A percentile compares a stretch with the other conserved stretches of the same genome.
These are phyloP conservation scores for Penicillium polonicum DNA, from an alignment of 2,329 filamentous ascomycete genomes.

Conservation along the genomic window DNA sequence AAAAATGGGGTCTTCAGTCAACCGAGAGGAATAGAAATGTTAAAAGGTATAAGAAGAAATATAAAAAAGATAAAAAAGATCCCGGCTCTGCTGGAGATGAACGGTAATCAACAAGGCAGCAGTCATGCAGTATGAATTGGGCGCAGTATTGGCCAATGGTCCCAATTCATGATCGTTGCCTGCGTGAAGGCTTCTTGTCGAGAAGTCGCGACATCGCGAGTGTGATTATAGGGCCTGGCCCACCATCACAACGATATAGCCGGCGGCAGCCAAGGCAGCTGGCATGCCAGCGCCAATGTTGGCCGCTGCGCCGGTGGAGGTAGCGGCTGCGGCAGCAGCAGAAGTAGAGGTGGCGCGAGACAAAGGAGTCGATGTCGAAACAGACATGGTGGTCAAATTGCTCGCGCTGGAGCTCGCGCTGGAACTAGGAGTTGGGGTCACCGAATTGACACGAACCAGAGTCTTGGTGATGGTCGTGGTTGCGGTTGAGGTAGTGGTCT, in stretches of 20 bases:
- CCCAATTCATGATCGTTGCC: neutral
- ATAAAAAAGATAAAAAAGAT: conserved; percentile 16
- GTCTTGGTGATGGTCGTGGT: conserved; percentile 46
- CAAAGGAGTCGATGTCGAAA: conserved; percentile 26
- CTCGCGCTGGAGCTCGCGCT: neutral
- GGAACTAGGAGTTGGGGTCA: conserved; percentile 28
- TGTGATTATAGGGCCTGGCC: conserved; percentile 34
- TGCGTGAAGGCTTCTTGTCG: neutral
- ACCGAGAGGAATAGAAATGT: conserved; percentile 20
- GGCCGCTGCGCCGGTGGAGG: conserved; percentile 21
- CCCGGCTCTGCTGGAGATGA: conserved; percentile 26
- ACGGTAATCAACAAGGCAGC: conserved; percentile 14
- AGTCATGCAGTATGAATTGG: conserved; percentile 2
- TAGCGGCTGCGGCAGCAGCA: conserved; percentile 14
- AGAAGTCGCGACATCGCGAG: neutral
- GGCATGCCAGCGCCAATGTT: conserved; percentile 28
- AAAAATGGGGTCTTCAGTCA: conserved; percentile 23
- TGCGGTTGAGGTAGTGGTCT: conserved; percentile 31
- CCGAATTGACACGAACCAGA: conserved; percentile 45
- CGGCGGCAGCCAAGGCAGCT: conserved; percentile 34
- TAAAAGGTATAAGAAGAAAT: conserved; percentile 20
- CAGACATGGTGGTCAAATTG: conserved; percentile 15
- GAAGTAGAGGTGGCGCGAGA: conserved; percentile 13
- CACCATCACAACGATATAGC: conserved; percentile 40
- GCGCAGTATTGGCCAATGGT: neutral